phyloP scores from a whole-genome alignment of 208 protist species.

The Acanthamoeba healyi region DNA sequence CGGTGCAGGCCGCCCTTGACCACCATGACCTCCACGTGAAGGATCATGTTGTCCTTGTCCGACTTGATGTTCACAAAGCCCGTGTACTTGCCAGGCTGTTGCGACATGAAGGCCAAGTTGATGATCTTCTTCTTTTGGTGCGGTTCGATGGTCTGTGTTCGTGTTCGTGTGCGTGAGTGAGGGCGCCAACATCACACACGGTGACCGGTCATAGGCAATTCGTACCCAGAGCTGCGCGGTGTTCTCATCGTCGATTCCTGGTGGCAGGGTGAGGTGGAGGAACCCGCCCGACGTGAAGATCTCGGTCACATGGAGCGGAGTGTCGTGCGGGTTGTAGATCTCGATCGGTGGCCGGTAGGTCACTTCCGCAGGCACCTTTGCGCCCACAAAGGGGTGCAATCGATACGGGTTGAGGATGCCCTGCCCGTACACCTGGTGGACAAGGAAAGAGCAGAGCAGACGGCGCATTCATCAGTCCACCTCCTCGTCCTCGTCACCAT shows the following conservation, averaged over 20 bases:
- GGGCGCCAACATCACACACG: no score
- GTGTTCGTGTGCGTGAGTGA: background rate
- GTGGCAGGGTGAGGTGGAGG: constrained; percentile 73
- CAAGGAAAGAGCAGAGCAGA: background rate
- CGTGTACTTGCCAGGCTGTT: constrained; percentile 65
- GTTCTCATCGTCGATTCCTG: background rate
- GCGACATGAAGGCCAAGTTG: constrained; percentile 67
- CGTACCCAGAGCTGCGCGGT: constrained; percentile 57
- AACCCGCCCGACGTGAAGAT: constrained; percentile 74
- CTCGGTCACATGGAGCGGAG: constrained; percentile 58
- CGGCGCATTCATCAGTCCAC: no score
- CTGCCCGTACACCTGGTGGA: constrained; percentile 14
- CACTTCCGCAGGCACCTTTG: constrained; percentile 60
- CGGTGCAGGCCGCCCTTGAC: constrained; percentile 69
- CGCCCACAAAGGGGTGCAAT: constrained; percentile 67
- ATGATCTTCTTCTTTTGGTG: constrained; percentile 59
- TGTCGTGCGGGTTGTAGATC: constrained; percentile 74
- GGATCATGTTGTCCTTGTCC: constrained; percentile 74
- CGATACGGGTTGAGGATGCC: constrained; percentile 66
- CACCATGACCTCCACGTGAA: constrained; percentile 70
- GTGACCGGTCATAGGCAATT: background rate
- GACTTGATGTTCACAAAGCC: constrained; percentile 76
- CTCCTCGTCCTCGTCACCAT: no score
- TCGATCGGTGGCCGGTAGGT: constrained; percentile 65
- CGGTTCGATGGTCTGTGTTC: constrained; percentile 45